Base-by-base conservation (phyloP, 768 basidiomycete genomes). In the Ramaria sp. region DNA sequence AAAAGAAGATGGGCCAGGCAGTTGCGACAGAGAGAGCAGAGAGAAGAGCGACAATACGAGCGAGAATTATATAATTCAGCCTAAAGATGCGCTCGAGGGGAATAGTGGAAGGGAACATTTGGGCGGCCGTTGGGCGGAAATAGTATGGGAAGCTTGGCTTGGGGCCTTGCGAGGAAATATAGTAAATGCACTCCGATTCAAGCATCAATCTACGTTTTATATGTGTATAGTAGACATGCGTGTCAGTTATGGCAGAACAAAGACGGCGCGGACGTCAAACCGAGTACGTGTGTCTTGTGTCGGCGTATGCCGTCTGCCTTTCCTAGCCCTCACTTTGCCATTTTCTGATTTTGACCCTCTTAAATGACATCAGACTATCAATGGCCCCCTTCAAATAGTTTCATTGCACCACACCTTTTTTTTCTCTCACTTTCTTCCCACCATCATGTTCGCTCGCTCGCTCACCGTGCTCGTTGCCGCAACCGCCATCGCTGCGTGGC, bases 1-100 rank as follows among this genome's bases (percentile, higher is more conserved):
- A 52, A 31, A 52, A 52, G 33, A 38, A 52, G 37, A 52, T 38
- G 34, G 51, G 51, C 51, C 51, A 52, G 13, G 51, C 31, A 7
- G 4, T 39, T 2, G 31, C 34, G 37, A 39, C 17, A 15, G 50
- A 51, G 27, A 37, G n/a, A 13, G 27, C 50, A 37, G 33, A 30
- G 27, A 33, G 20, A 24, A 22, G 24, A 19, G 24, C 51, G 38
- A 34, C 24, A n/a, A 34, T 4, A n/a, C 7, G 39, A 7, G 12
- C n/a, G 39, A 41, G 39, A 3, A 41, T 41, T 12, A 41, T 12
- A 41, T 2, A 47, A 12, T 11, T 47, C 46, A 47, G 27, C 27
- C 27, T 27, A 2, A 27, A 2, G 27, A 27, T 5, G 5, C 3
- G 27, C 27, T 27, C 5, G 27, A 27, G 27, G 27, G n/a, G n/a